Evolutionary conservation across 768 basidiomycete genomes (phyloP), one percentile per base, ranked within the genome.

Genomic region (Infundibulicybe gibba): DNA sequence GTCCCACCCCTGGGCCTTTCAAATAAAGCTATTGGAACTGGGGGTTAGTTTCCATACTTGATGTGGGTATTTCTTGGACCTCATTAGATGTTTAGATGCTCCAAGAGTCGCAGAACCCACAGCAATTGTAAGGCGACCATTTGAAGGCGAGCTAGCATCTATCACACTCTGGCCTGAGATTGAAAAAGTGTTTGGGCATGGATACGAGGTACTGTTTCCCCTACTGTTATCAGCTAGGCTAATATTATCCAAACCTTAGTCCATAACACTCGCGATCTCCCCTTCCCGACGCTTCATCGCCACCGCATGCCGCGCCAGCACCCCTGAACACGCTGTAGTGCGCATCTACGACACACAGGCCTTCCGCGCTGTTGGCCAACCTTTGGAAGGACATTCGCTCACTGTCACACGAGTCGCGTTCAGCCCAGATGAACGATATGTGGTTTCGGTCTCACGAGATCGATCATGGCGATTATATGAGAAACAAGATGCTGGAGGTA

Each of bases 151-250:
- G 62, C 75, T 98, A 0, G 85, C 91, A 0, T 77, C 83, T 0
- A 77, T 80, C 13, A 98, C 95, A 0, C 73, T 98, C 1, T 99
- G 97, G 97, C 97, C 95, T 0, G 97, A 99, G 68, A 71, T 83
- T 1, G 97, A 98, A 57, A 99, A 99, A 62, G 74, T 99, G 0
- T 99, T 97, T 62, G 97, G 95, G 4, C 97, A 98, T 64, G 94
- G 95, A 35, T 98, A 97, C 57, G 97, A 99, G 79, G 92, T 87
- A 49, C 43, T 67, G 40, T 9, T 34, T 49, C 31, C 21, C 14
- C 12, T 20, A 37, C 15, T 21, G 17, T 51, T 21, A 35, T 40
- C 30, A 12, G 34, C 32, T 13, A 34, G 14, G 45, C 31, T 39
- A 13, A 53, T 44, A 30, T 25, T 41, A 39, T 35, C 25, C 25